A percentile compares a stretch with the other conserved stretches of the same genome.
Conservation (phyloP, 352 stramenopile species). For the Pythium phragmitis region DNA sequence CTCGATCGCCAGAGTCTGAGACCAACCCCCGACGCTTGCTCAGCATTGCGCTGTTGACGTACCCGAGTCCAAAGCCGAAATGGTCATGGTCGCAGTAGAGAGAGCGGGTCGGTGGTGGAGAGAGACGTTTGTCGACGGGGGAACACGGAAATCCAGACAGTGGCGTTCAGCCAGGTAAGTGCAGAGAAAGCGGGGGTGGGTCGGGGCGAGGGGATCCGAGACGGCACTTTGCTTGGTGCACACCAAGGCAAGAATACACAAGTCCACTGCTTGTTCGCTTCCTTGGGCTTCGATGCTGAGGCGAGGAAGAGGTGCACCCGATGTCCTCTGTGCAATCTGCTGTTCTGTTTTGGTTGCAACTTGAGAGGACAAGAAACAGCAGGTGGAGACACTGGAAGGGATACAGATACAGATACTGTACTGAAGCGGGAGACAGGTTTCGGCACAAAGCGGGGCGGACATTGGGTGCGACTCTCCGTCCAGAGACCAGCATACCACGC, state of each 20-base stretch:
- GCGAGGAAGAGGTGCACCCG: slow-evolving; percentile 3
- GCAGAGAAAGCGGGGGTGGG: neutral
- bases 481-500: too few species aligned
- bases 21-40: neutral
- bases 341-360: slow-evolving; percentile 9
- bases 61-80: slow-evolving; percentile 27
- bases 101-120: neutral
- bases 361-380: slow-evolving; percentile 6
- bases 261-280: neutral
- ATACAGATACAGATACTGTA: neutral
- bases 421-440: too few species aligned
- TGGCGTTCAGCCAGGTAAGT: neutral
- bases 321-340: too few species aligned
- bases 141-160: neutral
- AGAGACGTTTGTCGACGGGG: slow-evolving; percentile 2
- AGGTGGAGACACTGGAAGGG: slow-evolving; percentile 3
- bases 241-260: neutral
- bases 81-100: slow-evolving; percentile 16
- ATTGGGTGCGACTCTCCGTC: too few species aligned
- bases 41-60: slow-evolving; percentile 14
- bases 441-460: too few species aligned
- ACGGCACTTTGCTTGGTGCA: neutral
- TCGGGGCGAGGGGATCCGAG: neutral
- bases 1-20: neutral
- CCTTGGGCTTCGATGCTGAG: neutral